Conservation (phyloP, 139 green algal species). For the Tetradesmus obliquus region DNA sequence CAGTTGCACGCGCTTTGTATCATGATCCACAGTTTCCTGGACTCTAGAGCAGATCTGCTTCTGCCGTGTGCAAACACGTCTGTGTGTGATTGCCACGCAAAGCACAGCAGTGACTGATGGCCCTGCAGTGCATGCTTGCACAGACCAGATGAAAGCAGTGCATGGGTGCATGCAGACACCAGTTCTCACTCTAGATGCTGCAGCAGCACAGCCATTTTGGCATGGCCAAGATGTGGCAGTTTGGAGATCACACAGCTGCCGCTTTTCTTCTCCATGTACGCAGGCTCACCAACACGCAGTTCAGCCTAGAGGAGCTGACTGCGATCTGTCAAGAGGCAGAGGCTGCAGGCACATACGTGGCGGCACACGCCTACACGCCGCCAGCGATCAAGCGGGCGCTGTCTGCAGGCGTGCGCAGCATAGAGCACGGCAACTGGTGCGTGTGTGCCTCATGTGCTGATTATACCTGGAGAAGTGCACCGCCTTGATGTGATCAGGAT, state of each 20-base stretch:
- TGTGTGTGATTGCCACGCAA: no score
- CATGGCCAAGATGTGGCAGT: background rate
- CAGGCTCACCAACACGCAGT: conserved; percentile 73
- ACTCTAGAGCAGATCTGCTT: no score
- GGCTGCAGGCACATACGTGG: conserved; percentile 67
- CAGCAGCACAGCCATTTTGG: no score
- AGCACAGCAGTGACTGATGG: no score
- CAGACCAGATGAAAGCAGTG: no score
- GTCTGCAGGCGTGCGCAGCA: conserved; percentile 57
- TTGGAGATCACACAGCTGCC: background rate
- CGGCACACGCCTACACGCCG: conserved; percentile 79
- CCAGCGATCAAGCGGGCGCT: conserved; percentile 66
- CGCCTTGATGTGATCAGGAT: no score
- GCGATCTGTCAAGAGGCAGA: conserved; percentile 78
- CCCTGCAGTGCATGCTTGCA: no score
- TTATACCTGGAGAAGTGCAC: background rate
- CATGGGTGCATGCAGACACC: no score
- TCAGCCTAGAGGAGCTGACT: conserved; percentile 66
- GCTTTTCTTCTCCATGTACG: background rate
- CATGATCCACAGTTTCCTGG: no score
- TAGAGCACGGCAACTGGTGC: conserved; percentile 82
- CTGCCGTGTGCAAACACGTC: no score
- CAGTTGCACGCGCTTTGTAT: background rate
- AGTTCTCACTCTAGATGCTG: no score
- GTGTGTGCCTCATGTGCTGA: background rate